Evolutionary conservation across 345 rosid species (phyloP).

Genomic region (Brassica juncea): DNA sequence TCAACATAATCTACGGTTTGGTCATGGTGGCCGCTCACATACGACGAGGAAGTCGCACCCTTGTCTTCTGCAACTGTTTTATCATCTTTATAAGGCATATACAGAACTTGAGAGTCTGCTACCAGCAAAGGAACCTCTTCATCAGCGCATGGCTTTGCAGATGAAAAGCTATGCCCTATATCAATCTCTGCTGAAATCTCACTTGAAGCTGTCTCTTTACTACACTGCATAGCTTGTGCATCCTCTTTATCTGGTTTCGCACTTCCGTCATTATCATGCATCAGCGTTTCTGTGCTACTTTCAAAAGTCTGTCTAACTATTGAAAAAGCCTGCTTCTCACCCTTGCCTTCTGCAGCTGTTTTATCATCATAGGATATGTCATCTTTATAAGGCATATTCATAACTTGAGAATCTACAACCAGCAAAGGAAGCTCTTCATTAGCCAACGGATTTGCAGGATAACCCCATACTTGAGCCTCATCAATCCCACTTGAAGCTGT

Average conservation of each 20-base stretch:
- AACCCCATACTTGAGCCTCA: constrained; percentile 10
- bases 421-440: constrained; percentile 63
- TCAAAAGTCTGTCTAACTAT: too few relatives aligned
- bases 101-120: constrained; percentile 62
- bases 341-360: not conserved
- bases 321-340: not conserved
- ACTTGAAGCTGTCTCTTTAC: constrained; percentile 32
- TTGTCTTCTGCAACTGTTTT: not conserved
- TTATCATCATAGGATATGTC: not conserved
- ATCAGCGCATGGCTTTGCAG: constrained; percentile 43
- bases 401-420: constrained; percentile 64
- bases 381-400: constrained; percentile 70
- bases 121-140: constrained; percentile 64
- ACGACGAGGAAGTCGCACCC: not conserved
- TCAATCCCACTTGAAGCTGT: constrained; percentile 27
- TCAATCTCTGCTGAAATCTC: constrained; percentile 2
- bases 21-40: constrained; percentile 40
- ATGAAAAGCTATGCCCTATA: not conserved
- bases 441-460: constrained; percentile 33
- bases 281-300: not conserved
- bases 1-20: constrained; percentile 64
- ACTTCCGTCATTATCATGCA: not conserved
- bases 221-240: constrained; percentile 33
- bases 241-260: not conserved
- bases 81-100: constrained; percentile 66